These are phyloP conservation scores for Euclidium syriacum DNA, from an alignment of 345 rosid genomes.

Conservation along the genomic window DNA sequence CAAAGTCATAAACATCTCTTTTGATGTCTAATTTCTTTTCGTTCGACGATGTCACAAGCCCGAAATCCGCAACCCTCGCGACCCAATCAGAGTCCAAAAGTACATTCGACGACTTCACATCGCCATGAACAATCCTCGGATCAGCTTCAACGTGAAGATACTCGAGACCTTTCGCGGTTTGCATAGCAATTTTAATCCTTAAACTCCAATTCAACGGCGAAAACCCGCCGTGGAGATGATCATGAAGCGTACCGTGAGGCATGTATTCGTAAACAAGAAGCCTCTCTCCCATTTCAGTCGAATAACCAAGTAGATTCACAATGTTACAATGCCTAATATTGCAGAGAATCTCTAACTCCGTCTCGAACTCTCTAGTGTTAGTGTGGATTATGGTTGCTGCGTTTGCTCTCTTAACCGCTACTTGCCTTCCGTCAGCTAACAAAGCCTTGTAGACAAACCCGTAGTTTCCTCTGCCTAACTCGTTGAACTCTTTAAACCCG, in stretches of 20 bases:
- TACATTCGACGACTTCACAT: slow-evolving; percentile 72
- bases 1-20: slow-evolving; percentile 65
- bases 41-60: slow-evolving; percentile 52
- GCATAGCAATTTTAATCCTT: slow-evolving; percentile 61
- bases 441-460: slow-evolving; percentile 90
- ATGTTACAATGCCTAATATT: slow-evolving; percentile 68
- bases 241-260: slow-evolving; percentile 89
- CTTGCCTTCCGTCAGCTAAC: slow-evolving; percentile 73
- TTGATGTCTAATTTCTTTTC: slow-evolving; percentile 45
- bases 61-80: slow-evolving; percentile 83
- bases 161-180: slow-evolving; percentile 78
- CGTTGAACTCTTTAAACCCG: slow-evolving; percentile 92
- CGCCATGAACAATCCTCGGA: slow-evolving; percentile 60
- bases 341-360: slow-evolving; percentile 72
- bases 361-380: slow-evolving; percentile 71
- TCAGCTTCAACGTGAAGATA: slow-evolving; percentile 73
- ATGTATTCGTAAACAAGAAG: slow-evolving; percentile 83
- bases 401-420: slow-evolving; percentile 87
- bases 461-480: slow-evolving; percentile 83
- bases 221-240: slow-evolving; percentile 71
- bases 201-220: slow-evolving; percentile 71
- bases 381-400: slow-evolving; percentile 92
- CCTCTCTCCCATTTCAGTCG: slow-evolving; percentile 85
- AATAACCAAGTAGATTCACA: slow-evolving; percentile 82
- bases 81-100: slow-evolving; percentile 85